phyloP scores from a whole-genome alignment of 805 yeast species.

The Metschnikowia cubensis region DNA sequence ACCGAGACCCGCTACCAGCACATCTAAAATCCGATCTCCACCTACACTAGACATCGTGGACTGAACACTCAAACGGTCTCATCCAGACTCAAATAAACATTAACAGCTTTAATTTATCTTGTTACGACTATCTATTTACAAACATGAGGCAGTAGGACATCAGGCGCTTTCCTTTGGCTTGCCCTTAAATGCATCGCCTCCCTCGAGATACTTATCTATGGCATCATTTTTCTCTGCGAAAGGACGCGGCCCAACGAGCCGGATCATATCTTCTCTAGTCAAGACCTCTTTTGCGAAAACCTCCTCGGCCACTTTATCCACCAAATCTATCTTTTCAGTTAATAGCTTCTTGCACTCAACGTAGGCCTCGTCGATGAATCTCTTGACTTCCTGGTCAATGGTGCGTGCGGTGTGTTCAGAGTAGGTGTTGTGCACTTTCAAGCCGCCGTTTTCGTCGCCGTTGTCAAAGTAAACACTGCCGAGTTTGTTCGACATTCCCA shows the following conservation, averaged over 20 bases:
- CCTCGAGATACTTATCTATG: slow-evolving; percentile 79
- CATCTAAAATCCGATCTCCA: neutral
- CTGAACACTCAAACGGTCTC: neutral
- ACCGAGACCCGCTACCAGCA: neutral
- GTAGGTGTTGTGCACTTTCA: slow-evolving; percentile 74
- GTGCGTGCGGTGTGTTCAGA: slow-evolving; percentile 79
- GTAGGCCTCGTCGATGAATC: slow-evolving; percentile 75
- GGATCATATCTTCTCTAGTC: slow-evolving; percentile 76
- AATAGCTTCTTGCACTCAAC: slow-evolving; percentile 63
- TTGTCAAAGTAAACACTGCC: slow-evolving; percentile 82
- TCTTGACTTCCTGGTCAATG: slow-evolving; percentile 80
- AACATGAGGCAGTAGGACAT: neutral
- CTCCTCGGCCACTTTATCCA: slow-evolving; percentile 70
- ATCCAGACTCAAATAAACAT: neutral
- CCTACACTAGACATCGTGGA: slow-evolving; percentile 2
- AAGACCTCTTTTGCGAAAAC: slow-evolving; percentile 70
- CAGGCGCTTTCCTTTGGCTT: slow-evolving; percentile 17
- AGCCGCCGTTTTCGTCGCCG: slow-evolving; percentile 46
- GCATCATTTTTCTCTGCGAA: slow-evolving; percentile 80
- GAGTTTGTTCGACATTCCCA: slow-evolving; percentile 86
- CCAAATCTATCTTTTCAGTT: slow-evolving; percentile 54
- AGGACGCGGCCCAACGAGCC: slow-evolving; percentile 72
- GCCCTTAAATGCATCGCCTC: slow-evolving; percentile 39
- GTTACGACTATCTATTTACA: slow-evolving; percentile 1
- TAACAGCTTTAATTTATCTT: neutral